Base-by-base conservation (phyloP, 257 asterid genomes). In the Jacaranda copaia region DNA sequence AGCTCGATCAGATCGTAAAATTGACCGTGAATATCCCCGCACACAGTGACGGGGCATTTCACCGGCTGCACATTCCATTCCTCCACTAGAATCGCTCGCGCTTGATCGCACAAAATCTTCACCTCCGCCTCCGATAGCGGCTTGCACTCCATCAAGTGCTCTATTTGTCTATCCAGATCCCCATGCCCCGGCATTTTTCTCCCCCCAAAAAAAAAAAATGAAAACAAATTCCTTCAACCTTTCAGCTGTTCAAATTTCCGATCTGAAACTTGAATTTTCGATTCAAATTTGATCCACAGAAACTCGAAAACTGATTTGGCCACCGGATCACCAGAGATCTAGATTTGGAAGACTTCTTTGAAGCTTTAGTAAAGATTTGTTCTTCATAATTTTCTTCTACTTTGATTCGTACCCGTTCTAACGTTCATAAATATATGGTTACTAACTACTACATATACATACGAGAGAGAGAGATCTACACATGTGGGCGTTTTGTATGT, bases 61-160 rank as follows among this genome's bases (percentile, higher is more conserved):
- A 93, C 98, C 78, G 98, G 98, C 84, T 91, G 98, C 78, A 93
- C 98, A 70, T 93, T 93, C 96, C 96, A 85, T 77, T 93, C 98
- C 82, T 93, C 98, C 72, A 93, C 97, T 35, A 93, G 86, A 74
- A 91, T 83, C 81, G 89, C 91, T 62, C 96, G 88, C 36, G 98
- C 97, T 68, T 93, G 97, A 72, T 93, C 98, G 87, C 97, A 93
- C 79, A 93, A 60, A 77, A 72, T 36, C 81, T 86, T 91, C 81
- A 93, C 98, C 87, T 89, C 98, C 77, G 86, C 85, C 86, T 89
- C 97, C 64, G 94, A 11, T 5, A 93, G 83, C 72, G 91, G 94
- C 87, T 93, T 91, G 90, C 98, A 91, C 85, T 90, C 97, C 97
- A 89, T 93, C 92, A 93, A 75, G 66, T 93, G 98, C 85, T 82